Base-by-base conservation (phyloP, 1,139 yeast species). In the Geotrichum bryndzae region DNA sequence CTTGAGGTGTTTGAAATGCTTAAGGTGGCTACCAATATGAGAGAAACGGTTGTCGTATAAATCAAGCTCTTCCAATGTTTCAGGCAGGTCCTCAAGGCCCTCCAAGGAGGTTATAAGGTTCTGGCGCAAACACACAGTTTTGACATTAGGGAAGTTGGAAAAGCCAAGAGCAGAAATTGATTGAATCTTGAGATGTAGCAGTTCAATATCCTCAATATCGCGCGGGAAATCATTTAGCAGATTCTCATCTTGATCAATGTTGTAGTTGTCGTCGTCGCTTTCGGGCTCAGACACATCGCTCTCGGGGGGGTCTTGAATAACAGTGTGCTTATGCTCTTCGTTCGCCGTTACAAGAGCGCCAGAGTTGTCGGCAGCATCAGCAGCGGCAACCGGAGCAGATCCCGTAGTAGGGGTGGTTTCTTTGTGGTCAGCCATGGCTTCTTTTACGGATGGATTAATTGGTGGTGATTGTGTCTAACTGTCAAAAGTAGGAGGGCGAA, bases 31-130 rank as follows among this genome's bases (percentile, higher is more conserved):
- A 7, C 48, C 48, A 60, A 94, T 90, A 71, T 92, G 97, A 66
- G 87, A 85, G 67, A 95, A 88, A 68, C 96, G 79, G 75, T 95
- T 95, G 74, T 95, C 99, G 72, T 95, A 95, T 48, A 92, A 79
- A 73, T 94, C 99, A 66, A 95, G 77, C 67, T 91, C 96, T 67
- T 84, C 89, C 68, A 94, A 69, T 0, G 79, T 79, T 0, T 80
- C 84, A 33, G 82, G 81, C 25, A 92, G 72, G 1, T 80, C 83
- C 65, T 86, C 90, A 15, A 91, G 79, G 15, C 85, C 95, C 56
- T 85, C 83, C 57, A 92, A 80, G 23, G 88, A 83, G 45, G 89
- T 85, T 54, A 95, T 78, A 65, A 90, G 77, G 73, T 95, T 95
- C 71, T 92, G 97, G 69, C 99, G 83, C 65, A 95, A 80, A 65